phyloP scores from a whole-genome alignment of 768 basidiomycete species.

The Tubosaeta sp. region DNA sequence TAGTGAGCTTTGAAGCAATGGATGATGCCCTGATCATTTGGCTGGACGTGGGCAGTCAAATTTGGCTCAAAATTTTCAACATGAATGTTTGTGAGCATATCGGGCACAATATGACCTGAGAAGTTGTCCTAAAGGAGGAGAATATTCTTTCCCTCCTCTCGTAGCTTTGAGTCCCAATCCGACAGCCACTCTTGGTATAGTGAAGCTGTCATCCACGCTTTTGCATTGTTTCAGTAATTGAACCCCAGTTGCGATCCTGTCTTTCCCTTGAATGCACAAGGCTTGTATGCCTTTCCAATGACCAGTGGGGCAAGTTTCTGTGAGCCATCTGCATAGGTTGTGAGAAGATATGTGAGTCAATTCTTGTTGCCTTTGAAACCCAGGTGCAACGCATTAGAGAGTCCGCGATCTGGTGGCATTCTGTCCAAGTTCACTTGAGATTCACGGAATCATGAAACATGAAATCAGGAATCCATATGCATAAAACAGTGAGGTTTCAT shows the following conservation, averaged over 20 bases:
- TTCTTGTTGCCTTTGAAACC: slow-evolving; percentile 1
- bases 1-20: neutral
- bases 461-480: too few species aligned
- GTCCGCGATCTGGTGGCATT: neutral
- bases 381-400: neutral
- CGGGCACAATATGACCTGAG: neutral
- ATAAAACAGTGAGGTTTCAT: neutral
- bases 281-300: slow-evolving; percentile 3
- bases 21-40: neutral
- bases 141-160: neutral
- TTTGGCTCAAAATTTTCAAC: neutral
- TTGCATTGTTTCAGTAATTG: slow-evolving; percentile 3
- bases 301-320: neutral
- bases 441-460: too few species aligned
- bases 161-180: slow-evolving; percentile 1
- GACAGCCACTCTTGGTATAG: slow-evolving; percentile 7
- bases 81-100: neutral
- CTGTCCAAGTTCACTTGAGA: too few species aligned
- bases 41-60: neutral
- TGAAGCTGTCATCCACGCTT: slow-evolving; percentile 3
- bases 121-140: neutral
- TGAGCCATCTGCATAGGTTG: neutral
- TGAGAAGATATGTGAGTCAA: neutral
- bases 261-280: neutral
- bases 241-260: slow-evolving; percentile 4